Conservation (phyloP, 108 stramenopile species). For the Conticribra weissflogii region DNA sequence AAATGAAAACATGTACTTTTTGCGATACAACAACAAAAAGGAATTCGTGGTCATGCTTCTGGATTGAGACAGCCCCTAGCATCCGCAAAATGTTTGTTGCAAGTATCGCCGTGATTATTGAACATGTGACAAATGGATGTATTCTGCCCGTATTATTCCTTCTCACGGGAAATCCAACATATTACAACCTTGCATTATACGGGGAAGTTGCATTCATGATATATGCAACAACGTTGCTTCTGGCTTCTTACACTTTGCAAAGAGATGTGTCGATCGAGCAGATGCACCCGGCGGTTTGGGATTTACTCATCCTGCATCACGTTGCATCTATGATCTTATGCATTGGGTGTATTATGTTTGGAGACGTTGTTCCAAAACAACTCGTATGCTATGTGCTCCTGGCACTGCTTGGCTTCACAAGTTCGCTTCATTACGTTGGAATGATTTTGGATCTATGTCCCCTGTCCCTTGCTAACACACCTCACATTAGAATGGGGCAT, state of each 20-base stretch:
- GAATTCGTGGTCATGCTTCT: slow-evolving; percentile 51
- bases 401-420: slow-evolving; percentile 36
- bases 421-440: slow-evolving; percentile 33
- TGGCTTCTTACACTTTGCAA: slow-evolving; percentile 18
- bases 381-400: slow-evolving; percentile 27
- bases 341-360: slow-evolving; percentile 27
- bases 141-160: slow-evolving; percentile 28
- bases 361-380: slow-evolving; percentile 22
- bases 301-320: slow-evolving; percentile 34
- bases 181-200: slow-evolving; percentile 37
- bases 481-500: slow-evolving; percentile 22
- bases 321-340: slow-evolving; percentile 24
- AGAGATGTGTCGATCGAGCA: slow-evolving; percentile 42
- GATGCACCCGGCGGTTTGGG: slow-evolving; percentile 42
- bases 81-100: slow-evolving; percentile 40
- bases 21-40: neutral
- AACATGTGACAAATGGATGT: slow-evolving; percentile 39
- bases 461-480: slow-evolving; percentile 25
- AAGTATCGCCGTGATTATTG: slow-evolving; percentile 22
- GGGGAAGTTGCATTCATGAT: slow-evolving; percentile 39
- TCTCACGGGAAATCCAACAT: slow-evolving; percentile 16
- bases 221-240: slow-evolving; percentile 17
- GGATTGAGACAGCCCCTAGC: slow-evolving; percentile 30
- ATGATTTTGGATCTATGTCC: slow-evolving; percentile 46
- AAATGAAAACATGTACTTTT: neutral